Base-by-base conservation (phyloP, 2,329 filamentous ascomycete genomes). In the Epichloe bromicola region DNA sequence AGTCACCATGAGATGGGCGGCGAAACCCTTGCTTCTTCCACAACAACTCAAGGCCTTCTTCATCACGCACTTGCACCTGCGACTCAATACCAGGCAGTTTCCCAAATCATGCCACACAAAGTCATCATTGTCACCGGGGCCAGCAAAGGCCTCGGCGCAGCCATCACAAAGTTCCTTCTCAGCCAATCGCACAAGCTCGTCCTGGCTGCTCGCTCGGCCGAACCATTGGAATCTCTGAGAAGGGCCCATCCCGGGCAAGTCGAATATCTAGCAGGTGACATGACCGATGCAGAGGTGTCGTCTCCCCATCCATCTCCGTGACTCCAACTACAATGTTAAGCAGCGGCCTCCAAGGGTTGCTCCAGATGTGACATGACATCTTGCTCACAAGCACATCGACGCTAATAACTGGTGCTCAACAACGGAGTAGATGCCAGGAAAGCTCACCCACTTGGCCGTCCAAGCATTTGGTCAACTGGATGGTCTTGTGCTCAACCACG, bases 401-500 rank as follows among this genome's bases (percentile, higher is more conserved):
- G 38, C 43, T 51, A 38, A 46, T 51, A 38, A 46, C 17, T 11
- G 54, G 6, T 11, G 15, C 12, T 8, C 20, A 8, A 8, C 11
- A n/a, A 37, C 19, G 17, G 33, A 23, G 15, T 51, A 78, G 76
- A 66, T 85, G 30, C 77, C 80, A 4, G 66, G 74, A 1, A 78
- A 78, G 61, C 77, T 85, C 4, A 79, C 88, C 4, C 72, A 83
- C 3, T 68, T 82, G 1, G 85, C 89, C 0, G 61, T 85, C 11
- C 69, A 76, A 30, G 70, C 77, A 0, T 97, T 88, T 65, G 84
- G 83, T 10, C 74, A 72, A 46, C 68, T 98, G 4, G 89, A 98
- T 63, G 85, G 83, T 1, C 65, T 98, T 43, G 80, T 98, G 12
- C 71, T 97, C 55, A 97, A 97, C 66, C 93, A 98, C 63, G 90